Conservation (phyloP, 2,329 filamentous ascomycete genomes). For the Cladorrhinum sp. region DNA sequence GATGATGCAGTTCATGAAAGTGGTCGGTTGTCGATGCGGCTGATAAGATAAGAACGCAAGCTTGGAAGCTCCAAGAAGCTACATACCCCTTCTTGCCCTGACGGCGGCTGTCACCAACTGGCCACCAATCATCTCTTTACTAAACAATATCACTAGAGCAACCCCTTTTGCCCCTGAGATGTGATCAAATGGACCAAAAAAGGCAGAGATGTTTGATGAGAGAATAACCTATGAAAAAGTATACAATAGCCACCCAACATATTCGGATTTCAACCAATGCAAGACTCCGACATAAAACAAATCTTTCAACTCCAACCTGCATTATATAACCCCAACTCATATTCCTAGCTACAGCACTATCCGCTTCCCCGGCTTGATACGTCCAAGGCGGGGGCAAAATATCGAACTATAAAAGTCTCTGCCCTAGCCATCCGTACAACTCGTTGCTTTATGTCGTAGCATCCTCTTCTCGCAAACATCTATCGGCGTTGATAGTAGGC, state of each 20-base stretch:
- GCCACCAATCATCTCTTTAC: background rate
- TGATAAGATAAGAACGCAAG: slow-evolving; percentile 19
- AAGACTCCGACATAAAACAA: background rate
- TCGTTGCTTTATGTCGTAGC: background rate
- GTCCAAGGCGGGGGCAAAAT: background rate
- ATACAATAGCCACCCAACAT: background rate
- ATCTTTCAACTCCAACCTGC: background rate
- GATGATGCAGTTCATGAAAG: slow-evolving; percentile 18
- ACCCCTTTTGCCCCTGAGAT: background rate
- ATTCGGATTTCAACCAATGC: background rate
- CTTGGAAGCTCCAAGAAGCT: background rate
- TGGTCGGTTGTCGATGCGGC: slow-evolving; percentile 3
- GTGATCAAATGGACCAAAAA: background rate
- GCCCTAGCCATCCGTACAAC: background rate
- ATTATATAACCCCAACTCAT: background rate
- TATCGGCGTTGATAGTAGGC: background rate
- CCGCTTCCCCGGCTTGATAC: background rate
- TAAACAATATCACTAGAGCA: slow-evolving; percentile 7
- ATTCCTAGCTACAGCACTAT: background rate
- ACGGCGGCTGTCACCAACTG: slow-evolving; percentile 2
- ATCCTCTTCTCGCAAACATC: background rate
- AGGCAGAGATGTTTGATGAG: background rate
- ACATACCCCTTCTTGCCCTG: background rate
- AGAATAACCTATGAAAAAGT: background rate
- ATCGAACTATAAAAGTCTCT: background rate